Evolutionary conservation across 179 eudicot genomes (phyloP), one percentile per base, ranked within the genome.

Genomic region (Carnegiea gigantea): DNA sequence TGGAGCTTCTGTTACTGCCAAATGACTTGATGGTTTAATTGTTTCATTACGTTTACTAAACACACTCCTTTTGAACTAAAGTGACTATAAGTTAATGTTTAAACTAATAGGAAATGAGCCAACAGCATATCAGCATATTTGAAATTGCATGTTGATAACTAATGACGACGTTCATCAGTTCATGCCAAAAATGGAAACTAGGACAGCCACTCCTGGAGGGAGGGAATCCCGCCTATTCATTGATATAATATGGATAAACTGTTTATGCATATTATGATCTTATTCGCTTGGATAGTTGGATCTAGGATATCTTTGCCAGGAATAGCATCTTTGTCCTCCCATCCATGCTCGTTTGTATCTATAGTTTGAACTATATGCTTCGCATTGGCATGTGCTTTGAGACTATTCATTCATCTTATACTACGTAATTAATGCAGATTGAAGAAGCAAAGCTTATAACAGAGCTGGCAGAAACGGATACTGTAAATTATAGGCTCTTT

Each of bases 381-480:
- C 10, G 23, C 9, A 9, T 49, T 15, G 30, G 64, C 5, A 24
- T 78, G 73, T 46, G 64, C 12, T 70, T 18, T 78, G 49, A 60
- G 82, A 53, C 75, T 59, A 33, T 11, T 57, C 14, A n/a, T 54
- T 70, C 38, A 28, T 28, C 73, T 43, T 84, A 77, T 33, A 65
- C 77, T 77, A 78, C 76, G 46, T 73, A 78, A 79, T 28, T 79
- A 54, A 24, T 86, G 84, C 89, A 93, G 98, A 93, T 92, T 67
- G 94, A 95, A 88, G 98, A 95, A 84, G 98, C 91, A 78, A 93
- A 92, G 84, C 87, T 95, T 73, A 92, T 95, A 71, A 89, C 92
- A 57, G 93, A 92, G 82, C 85, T 95, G 77, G 98, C 91, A 12
- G 98, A 89, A 79, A 85, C 85, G 68, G 93, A 93, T 88, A 86